Conservation (phyloP, 163 green algal species). For the Scenedesmus sp. region DNA sequence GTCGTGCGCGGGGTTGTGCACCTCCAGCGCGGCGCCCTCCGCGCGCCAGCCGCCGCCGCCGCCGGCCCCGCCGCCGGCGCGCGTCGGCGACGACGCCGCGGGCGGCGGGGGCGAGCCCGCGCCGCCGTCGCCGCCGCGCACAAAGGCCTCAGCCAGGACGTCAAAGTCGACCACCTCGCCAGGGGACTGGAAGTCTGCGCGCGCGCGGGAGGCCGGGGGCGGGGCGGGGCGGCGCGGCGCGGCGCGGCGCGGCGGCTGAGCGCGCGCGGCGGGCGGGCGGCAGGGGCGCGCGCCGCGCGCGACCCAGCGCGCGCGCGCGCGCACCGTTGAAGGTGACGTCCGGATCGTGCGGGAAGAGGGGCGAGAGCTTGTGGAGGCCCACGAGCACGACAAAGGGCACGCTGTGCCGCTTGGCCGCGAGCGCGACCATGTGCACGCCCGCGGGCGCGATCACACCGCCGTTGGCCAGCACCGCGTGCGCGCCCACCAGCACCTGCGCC, state of each 20-base stretch:
- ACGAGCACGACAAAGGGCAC: slow-evolving; percentile 96
- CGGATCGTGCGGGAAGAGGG: slow-evolving; percentile 93
- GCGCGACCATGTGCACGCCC: slow-evolving; percentile 83
- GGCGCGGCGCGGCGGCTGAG: too few species aligned
- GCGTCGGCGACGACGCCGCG: too few species aligned
- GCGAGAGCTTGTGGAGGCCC: slow-evolving; percentile 95
- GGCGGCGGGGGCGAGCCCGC: background rate
- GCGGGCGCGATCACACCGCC: slow-evolving; percentile 89
- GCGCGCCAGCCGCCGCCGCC: background rate
- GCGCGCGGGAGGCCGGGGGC: too few species aligned
- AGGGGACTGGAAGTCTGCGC: slow-evolving; percentile 70
- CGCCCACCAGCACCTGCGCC: slow-evolving; percentile 89
- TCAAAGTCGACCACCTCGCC: slow-evolving; percentile 73
- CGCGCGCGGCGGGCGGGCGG: too few species aligned
- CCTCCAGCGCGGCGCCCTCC: slow-evolving; percentile 65
- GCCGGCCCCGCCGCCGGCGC: too few species aligned
- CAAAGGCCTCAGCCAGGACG: slow-evolving; percentile 61
- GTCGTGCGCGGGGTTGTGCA: slow-evolving; percentile 92
- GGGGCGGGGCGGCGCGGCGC: too few species aligned
- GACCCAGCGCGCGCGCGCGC: too few species aligned
- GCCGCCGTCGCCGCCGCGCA: background rate
- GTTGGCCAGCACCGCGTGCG: slow-evolving; percentile 95
- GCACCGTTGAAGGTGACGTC: slow-evolving; percentile 87
- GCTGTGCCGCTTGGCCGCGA: slow-evolving; percentile 86
- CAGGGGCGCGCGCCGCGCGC: too few species aligned